A percentile compares a stretch with the other conserved stretches of the same genome.
Evolutionary conservation across 2,329 filamentous ascomycete genomes (phyloP).

Genomic region (Hypoxylon sp.): DNA sequence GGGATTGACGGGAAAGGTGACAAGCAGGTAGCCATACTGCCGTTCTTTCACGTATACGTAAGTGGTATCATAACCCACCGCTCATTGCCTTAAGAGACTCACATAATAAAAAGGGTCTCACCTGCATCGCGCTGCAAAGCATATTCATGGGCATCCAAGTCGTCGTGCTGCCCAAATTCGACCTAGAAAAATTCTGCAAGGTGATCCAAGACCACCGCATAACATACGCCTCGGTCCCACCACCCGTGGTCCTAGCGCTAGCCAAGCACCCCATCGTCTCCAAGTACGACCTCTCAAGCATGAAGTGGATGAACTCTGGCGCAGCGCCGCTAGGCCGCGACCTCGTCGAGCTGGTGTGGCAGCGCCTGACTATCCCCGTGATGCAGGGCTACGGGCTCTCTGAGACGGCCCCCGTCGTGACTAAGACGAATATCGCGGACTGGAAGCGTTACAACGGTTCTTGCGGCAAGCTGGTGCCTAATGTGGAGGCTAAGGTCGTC

Average conservation of each 20-base stretch:
- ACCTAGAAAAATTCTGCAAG: constrained; percentile 81
- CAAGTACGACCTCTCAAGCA: constrained; percentile 82
- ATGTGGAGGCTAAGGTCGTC: constrained; percentile 86
- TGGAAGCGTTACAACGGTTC: constrained; percentile 84
- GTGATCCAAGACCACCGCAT: constrained; percentile 81
- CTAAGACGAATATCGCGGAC: constrained; percentile 78
- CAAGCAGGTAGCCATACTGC: constrained; percentile 81
- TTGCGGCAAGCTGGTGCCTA: constrained; percentile 82
- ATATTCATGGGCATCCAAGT: constrained; percentile 75
- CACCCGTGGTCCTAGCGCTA: constrained; percentile 84
- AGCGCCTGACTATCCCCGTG: constrained; percentile 80
- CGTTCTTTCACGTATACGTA: constrained; percentile 94
- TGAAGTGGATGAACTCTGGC: constrained; percentile 89
- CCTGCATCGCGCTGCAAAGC: constrained; percentile 77
- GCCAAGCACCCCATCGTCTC: constrained; percentile 82
- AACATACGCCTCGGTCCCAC: constrained; percentile 85
- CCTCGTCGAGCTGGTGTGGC: constrained; percentile 80
- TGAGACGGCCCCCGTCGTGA: constrained; percentile 85
- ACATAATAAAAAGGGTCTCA: constrained; percentile 66
- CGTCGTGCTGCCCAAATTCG: constrained; percentile 83
- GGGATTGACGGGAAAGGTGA: constrained; percentile 74
- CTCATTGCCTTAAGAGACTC: background rate
- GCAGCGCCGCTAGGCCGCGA: constrained; percentile 88
- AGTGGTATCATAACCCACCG: constrained; percentile 45
- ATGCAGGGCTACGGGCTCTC: constrained; percentile 95